Conservation (phyloP, 176 grass and related monocot genomes). For the Musa itinerans region DNA sequence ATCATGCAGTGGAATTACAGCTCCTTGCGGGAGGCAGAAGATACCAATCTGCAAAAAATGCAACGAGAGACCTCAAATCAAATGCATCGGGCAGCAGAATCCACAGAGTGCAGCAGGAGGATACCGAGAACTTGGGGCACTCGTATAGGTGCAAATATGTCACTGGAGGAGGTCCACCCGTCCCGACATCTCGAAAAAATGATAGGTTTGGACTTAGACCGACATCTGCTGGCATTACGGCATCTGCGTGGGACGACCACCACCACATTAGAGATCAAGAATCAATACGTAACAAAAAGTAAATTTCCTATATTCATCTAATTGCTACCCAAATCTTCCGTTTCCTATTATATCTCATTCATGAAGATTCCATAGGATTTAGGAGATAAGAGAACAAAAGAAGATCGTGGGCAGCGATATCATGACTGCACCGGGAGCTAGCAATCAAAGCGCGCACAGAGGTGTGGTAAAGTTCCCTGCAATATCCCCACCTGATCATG, state of each 20-base stretch:
- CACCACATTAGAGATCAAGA: not conserved
- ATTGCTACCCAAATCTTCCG: not conserved
- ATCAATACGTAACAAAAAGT: not conserved
- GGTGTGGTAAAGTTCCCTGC: too few species aligned
- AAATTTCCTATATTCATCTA: not conserved
- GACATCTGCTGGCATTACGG: constrained; percentile 37
- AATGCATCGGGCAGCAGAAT: not conserved
- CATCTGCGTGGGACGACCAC: constrained; percentile 28
- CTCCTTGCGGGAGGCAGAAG: constrained; percentile 46
- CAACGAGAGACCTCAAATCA: not conserved
- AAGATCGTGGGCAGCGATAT: too few species aligned
- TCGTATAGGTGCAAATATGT: constrained; percentile 43
- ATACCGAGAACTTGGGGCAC: constrained; percentile 48
- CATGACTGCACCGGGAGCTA: too few species aligned
- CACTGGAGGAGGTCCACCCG: constrained; percentile 21
- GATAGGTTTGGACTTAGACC: constrained; percentile 32
- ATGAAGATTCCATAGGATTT: not conserved
- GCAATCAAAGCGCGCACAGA: too few species aligned
- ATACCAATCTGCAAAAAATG: constrained; percentile 35
- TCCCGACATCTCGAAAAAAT: constrained; percentile 28
- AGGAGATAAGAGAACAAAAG: too few species aligned
- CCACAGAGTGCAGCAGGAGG: not conserved
- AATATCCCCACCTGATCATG: too few species aligned
- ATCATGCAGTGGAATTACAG: constrained; percentile 59
- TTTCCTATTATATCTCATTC: not conserved